Evolutionary conservation across 1,139 yeast species (phyloP).

Genomic region (Magnusiomyces fungicola): DNA sequence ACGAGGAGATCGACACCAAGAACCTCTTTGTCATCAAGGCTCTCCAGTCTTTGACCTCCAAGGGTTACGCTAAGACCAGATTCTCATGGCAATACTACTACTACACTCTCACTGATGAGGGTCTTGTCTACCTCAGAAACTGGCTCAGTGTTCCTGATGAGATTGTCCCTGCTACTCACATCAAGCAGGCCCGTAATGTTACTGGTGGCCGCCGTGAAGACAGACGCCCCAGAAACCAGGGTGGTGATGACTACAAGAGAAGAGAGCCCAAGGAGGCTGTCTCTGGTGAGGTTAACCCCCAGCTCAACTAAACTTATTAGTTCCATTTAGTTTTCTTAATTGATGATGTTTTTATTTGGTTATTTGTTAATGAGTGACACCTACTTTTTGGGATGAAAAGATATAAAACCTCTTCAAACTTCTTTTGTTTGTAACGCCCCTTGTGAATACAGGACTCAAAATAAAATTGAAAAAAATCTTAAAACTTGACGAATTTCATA

Average conservation of each 20-base stretch:
- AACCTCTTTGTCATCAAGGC: slow-evolving; percentile 99
- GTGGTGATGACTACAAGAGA: slow-evolving; percentile 40
- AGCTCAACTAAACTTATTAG: slow-evolving; percentile 22
- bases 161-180: slow-evolving; percentile 97
- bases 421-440: too few species aligned
- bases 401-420: too few species aligned
- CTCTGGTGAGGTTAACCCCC: slow-evolving; percentile 30
- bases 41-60: slow-evolving; percentile 97
- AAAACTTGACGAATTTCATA: too few species aligned
- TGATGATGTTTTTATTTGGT: too few species aligned
- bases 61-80: slow-evolving; percentile 99
- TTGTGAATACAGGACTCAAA: too few species aligned
- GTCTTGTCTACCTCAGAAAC: slow-evolving; percentile 97
- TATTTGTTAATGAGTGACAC: too few species aligned
- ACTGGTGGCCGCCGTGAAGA: slow-evolving; percentile 37
- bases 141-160: slow-evolving; percentile 98
- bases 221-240: slow-evolving; percentile 33
- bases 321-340: not conserved
- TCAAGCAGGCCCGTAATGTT: slow-evolving; percentile 88
- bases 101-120: slow-evolving; percentile 99
- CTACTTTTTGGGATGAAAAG: too few species aligned
- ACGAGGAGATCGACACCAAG: slow-evolving; percentile 96
- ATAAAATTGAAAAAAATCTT: too few species aligned
- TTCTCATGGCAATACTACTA: slow-evolving; percentile 99
- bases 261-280: slow-evolving; percentile 31